Base-by-base conservation (phyloP, 2,329 filamentous ascomycete species). In the Aureobasidium pullulans region DNA sequence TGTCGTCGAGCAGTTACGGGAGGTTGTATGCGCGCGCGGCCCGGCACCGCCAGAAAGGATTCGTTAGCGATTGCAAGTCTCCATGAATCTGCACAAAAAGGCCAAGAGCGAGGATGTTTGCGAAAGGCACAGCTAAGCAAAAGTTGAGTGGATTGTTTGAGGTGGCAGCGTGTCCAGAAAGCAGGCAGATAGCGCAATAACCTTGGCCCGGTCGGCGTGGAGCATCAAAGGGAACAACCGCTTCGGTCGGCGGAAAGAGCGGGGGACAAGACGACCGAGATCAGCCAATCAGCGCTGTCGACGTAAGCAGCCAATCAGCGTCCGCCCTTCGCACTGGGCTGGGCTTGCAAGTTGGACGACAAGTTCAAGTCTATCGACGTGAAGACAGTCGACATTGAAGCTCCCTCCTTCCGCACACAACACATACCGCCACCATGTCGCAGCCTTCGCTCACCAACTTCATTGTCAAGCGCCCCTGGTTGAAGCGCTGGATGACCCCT, bases 381-480 rank as follows among this genome's bases (percentile, higher is more conserved):
- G 23, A 47, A 47, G 32, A 47, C 42, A n/a, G 16, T 16, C 28
- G 16, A 34, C 40, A 46, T 15, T 34, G 11, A n/a, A 37, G 19
- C n/a, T 23, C 31, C 11, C 36, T 19, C 23, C n/a, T 31, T 53
- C 36, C 28, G 10, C 50, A 32, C 9, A 19, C 43, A 29, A 28
- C 2, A 6, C 13, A 39, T 23, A 37, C 10, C 54, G 54, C 43
- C 67, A 73, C 72, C 74, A 88, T 90, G 87, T 87, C 85, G 74
- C 82, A 84, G 71, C 84, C 84, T 65, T 87, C 81, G 71, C 82
- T 90, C 76, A 84, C 88, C 70, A 88, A 84, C 68, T 92, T 85
- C 73, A 84, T 96, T 72, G 73, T 85, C 73, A 88, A 88, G 81
- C 86, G 91, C 71, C 92, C 93, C 67, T 96, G 89, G 89, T 84